Evolutionary conservation across 192 early-diverging fungal genomes (phyloP).

Genomic region (Chytriomyces confervae): DNA sequence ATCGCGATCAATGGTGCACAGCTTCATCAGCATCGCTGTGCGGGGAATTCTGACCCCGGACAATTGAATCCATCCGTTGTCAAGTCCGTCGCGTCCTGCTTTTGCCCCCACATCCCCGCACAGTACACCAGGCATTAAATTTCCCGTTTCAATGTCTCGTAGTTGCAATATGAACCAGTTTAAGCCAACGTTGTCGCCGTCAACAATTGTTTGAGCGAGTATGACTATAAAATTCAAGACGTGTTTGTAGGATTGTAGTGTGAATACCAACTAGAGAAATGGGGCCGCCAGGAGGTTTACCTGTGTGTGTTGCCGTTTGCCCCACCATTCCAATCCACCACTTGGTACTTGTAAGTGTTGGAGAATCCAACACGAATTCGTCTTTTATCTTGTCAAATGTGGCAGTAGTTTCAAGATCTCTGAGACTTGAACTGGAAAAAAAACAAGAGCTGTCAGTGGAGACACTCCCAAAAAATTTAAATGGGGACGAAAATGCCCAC

Average conservation of each 20-base stretch:
- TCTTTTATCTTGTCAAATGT: conserved; percentile 62
- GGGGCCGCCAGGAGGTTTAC: background rate
- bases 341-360: conserved; percentile 65
- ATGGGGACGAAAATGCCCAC: background rate
- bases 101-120: conserved; percentile 69
- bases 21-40: conserved; percentile 62
- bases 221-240: conserved; percentile 38
- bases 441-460: background rate
- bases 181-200: conserved; percentile 62
- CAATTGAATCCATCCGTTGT: conserved; percentile 76
- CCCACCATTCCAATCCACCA: conserved; percentile 75
- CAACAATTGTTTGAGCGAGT: conserved; percentile 64
- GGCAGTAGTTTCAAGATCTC: conserved; percentile 71
- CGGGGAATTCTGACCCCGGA: conserved; percentile 60
- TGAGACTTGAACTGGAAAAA: conserved; percentile 47
- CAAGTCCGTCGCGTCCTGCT: conserved; percentile 63
- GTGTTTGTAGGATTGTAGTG: background rate
- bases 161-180: conserved; percentile 74
- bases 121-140: conserved; percentile 56
- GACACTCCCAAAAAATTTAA: background rate
- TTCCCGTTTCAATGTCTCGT: conserved; percentile 57
- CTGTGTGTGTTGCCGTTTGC: conserved; percentile 69
- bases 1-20: conserved; percentile 60
- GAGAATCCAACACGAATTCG: conserved; percentile 68
- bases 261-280: no score